Base-by-base conservation (phyloP, 768 basidiomycete genomes). In the Boletus pseudopeckii region DNA sequence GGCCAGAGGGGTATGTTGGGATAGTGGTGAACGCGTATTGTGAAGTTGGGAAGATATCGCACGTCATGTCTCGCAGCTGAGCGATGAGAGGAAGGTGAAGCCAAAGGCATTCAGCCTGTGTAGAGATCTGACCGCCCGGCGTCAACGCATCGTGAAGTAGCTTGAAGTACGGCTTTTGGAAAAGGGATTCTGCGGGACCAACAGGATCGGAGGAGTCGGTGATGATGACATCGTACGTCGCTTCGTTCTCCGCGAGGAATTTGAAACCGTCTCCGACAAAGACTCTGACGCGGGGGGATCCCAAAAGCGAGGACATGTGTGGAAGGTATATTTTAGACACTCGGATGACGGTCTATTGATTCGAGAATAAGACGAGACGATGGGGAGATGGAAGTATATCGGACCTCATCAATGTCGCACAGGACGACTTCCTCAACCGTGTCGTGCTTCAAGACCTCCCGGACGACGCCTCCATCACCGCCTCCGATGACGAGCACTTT, bases 161-260 rank as follows among this genome's bases (percentile, higher is more conserved):
- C 71, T 92, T 81, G 79, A 98, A 99, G 82, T 97, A 99, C 2
- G 94, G 90, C 71, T 94, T 90, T 74, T 98, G 83, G 81, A 99
- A 98, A 59, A 98, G 88, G 22, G 89, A 82, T 42, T 85, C 88
- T 42, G 96, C 96, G 40, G 96, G 96, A 40, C 96, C 96, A 51
- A 98, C 92, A 37, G 96, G 96, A 72, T 98, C 96, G 20, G 94
- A 97, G 18, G 95, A 98, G 72, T 99, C 96, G 57, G 96, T 99
- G 75, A 99, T 90, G 77, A 99, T 98, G 55, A 90, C 92, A 68
- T 99, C 96, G 83, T 96, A 97, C 47, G 84, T 84, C 45, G 83
- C 76, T 62, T 87, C 81, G 74, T 96, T 88, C 47, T 92, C 88
- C 13, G 85, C 84, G 45, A 99, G 84, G 79, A 95, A 98, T 71